Evolutionary conservation across 2,329 filamentous ascomycete genomes (phyloP), one percentile per base, ranked within the genome.

Genomic region (Colletotrichum paranaense): DNA sequence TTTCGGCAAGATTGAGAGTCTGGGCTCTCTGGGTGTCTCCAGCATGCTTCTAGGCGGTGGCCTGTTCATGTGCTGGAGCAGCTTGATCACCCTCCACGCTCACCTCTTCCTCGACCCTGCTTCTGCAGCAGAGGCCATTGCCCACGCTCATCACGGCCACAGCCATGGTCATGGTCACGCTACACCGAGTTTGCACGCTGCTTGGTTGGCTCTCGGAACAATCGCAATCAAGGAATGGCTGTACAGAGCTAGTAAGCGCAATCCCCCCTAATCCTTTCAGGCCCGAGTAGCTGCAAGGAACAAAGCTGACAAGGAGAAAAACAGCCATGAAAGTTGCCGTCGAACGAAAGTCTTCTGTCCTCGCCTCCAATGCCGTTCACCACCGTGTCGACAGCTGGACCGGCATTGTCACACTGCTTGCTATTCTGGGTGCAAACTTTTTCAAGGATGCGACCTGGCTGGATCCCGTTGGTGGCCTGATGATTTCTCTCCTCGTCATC

Each of bases 1-100:
- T 1, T 99, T 97, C 81, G 97, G 97, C 80, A 99, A 99, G 86
- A 90, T 99, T n/a, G 97, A 99, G 86, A 98, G 95, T 79, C 85
- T 99, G 80, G 97, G 97, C 24, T 97, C 95, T 26, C 86, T 99
- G 72, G 97, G 96, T 19, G 97, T 99, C 42, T 98, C 95, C 77
- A 92, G 95, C 75, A 93, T 99, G 84, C 87, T 99, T 78, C 89
- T 99, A 2, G 91, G 92, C 60, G 97, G 97, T 75, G 97, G 97
- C 63, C 85, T 98, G 75, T 95, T 97, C 82, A 98, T 99, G 93
- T 95, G 95, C 75, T 91, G 93, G 84, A 93, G 93, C 82, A 93
- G 92, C 78, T 87, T 91, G 68, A 85, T 92, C 77, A 89, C 91
- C 53, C 85, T 97, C 30, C 92, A 94, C 76, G 90, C 90, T 24